phyloP scores from a whole-genome alignment of 139 green algal genomes.

The Desmodesmus armatus region DNA sequence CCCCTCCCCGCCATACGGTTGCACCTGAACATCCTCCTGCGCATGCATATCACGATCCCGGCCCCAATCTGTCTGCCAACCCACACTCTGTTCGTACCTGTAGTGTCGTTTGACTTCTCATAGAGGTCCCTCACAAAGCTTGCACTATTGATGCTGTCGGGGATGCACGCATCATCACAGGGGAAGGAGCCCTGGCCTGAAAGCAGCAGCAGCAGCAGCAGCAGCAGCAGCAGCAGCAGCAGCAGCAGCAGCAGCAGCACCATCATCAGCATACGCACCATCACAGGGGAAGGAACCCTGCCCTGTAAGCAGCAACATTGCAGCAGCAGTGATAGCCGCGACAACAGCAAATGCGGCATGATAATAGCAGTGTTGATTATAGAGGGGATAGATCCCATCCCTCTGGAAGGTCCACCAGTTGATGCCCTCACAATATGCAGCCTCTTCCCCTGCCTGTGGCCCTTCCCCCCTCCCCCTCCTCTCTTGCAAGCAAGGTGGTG shows the following conservation, averaged over 20 bases:
- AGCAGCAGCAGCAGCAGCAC: slow-evolving; percentile 20
- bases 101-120: slow-evolving; percentile 71
- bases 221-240: neutral
- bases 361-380: neutral
- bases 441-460: neutral
- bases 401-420: neutral
- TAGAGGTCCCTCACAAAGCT: slow-evolving; percentile 90
- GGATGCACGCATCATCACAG: slow-evolving; percentile 76
- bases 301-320: neutral
- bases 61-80: neutral
- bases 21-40: too few relatives aligned
- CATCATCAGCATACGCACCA: neutral
- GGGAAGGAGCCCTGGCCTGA: slow-evolving; percentile 71
- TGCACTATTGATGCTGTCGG: slow-evolving; percentile 79
- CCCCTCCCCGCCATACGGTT: too few relatives aligned
- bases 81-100: slow-evolving; percentile 55
- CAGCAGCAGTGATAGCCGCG: slow-evolving; percentile 6
- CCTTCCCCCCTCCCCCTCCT: too few relatives aligned
- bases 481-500: too few relatives aligned
- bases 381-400: neutral
- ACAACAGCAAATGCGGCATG: neutral
- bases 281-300: too few relatives aligned
- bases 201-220: neutral
- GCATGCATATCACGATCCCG: too few relatives aligned
- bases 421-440: neutral